Base-by-base conservation (phyloP, 345 rosid species). In the Toxicodendron radicans region DNA sequence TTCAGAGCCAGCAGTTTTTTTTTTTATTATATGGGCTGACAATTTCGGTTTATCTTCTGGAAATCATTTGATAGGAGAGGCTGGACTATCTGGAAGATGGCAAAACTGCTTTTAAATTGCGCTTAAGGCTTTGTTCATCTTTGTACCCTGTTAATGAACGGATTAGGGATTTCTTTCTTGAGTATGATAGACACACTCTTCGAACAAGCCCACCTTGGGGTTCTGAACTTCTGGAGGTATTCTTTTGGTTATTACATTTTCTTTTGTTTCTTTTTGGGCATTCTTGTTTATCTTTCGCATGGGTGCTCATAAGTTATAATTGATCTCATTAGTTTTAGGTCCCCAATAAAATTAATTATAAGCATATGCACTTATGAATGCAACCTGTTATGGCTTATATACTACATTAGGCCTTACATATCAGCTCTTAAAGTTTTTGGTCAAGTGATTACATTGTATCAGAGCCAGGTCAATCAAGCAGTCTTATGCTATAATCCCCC, bases 141-240 rank as follows among this genome's bases (percentile, higher is more conserved):
- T 78, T 95, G 79, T 90, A 89, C 80, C 98, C 99, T 45, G 73
- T 86, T 74, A 95, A 95, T 68, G 99, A 93, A 81, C 98, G 99
- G 62, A 86, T 95, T 52, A 88, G 98, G 80, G 99, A 95, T 82
- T 95, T 95, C 81, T 95, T 94, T 73, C 92, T 95, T 76, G 99
- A 95, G 78, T 95, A 95, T 84, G 99, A 95, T 83, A 89, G 97
- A 75, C 99, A 93, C 85, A 90, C 96, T 68, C 94, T 93, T 72
- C 93, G 92, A 78, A 88, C 99, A 72, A 95, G 86, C 71, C 90
- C 99, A 54, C 99, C 97, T 63, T 95, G 99, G 99, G 98, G 98
- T 74, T 95, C 99, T 65, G 99, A 95, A 90, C 98, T 95, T 79
- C 85, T 95, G 80, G 98, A 95, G 97, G 99, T 95, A 89, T 56